Conservation (phyloP, 2,329 filamentous ascomycete species). For the Colletotrichum somersetense region DNA sequence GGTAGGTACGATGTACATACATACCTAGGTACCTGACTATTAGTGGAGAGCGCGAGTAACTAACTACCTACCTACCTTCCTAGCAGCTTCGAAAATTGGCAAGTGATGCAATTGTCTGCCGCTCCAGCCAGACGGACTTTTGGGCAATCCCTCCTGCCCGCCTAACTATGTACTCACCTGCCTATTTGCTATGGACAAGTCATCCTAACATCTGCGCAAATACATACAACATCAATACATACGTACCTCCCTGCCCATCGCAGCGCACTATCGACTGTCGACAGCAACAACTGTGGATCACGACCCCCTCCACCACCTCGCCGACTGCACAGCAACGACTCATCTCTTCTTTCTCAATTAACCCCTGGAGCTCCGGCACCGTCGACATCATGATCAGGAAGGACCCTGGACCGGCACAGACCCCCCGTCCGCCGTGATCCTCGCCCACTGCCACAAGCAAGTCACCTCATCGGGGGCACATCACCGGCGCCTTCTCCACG, state of each 20-base stretch:
- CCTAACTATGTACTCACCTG: neutral
- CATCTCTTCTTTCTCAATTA: constrained; percentile 13
- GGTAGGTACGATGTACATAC: too few species aligned
- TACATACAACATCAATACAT: neutral
- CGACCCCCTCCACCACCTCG: neutral
- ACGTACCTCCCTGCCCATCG: constrained; percentile 27
- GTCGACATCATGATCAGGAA: constrained; percentile 37
- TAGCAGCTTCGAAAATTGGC: neutral
- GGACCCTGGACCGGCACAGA: constrained; percentile 36
- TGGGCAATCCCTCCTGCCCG: neutral
- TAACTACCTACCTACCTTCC: too few species aligned
- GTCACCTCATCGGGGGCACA: constrained; percentile 40
- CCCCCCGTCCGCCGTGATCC: constrained; percentile 25
- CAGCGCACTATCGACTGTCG: constrained; percentile 24
- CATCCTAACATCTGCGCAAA: constrained; percentile 8
- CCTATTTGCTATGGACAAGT: neutral
- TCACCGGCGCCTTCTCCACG: constrained; percentile 39
- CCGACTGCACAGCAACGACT: constrained; percentile 9
- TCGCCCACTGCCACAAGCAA: constrained; percentile 26
- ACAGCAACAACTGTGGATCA: constrained; percentile 19
- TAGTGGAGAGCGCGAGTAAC: neutral
- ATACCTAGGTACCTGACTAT: neutral
- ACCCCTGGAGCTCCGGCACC: constrained; percentile 16
- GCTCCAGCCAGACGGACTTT: neutral
- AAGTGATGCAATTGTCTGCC: too few species aligned